Evolutionary conservation across 306 rosid genomes (phyloP).

Genomic region (Begonia loranthoides): DNA sequence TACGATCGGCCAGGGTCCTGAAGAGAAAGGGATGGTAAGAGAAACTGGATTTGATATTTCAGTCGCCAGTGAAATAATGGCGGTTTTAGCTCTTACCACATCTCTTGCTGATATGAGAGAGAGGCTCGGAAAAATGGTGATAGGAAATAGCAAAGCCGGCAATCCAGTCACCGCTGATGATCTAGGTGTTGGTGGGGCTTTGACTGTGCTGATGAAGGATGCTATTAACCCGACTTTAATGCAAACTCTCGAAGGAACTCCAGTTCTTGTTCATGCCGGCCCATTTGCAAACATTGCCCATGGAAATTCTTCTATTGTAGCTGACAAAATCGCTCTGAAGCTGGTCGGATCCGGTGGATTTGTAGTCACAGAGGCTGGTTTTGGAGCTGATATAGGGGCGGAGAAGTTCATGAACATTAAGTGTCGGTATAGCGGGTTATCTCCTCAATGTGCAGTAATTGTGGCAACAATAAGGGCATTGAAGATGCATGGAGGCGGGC

Average conservation of each 20-base stretch:
- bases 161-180: constrained; percentile 90
- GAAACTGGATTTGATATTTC: constrained; percentile 96
- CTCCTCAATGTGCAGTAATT: constrained; percentile 80
- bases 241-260: constrained; percentile 99
- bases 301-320: constrained; percentile 93
- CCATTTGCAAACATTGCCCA: constrained; percentile 97
- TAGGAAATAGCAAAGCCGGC: constrained; percentile 88
- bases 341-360: constrained; percentile 93
- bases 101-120: constrained; percentile 92
- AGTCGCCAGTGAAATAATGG: constrained; percentile 99
- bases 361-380: constrained; percentile 99
- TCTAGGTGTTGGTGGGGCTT: constrained; percentile 95
- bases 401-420: constrained; percentile 96
- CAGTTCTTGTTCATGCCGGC: constrained; percentile 98
- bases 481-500: constrained; percentile 99
- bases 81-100: constrained; percentile 91
- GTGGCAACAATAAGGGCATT: constrained; percentile 93
- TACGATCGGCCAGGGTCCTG: constrained; percentile 86
- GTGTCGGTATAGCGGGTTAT: constrained; percentile 86
- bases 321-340: constrained; percentile 93
- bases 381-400: constrained; percentile 92
- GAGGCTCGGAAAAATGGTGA: constrained; percentile 93
- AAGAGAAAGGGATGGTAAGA: constrained; percentile 97
- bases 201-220: constrained; percentile 93
- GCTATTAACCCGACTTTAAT: constrained; percentile 93